A percentile compares a stretch with the other conserved stretches of the same genome.
Conservation (phyloP, 1,284 basidiomycete species). For the Rhodotorula sp. region DNA sequence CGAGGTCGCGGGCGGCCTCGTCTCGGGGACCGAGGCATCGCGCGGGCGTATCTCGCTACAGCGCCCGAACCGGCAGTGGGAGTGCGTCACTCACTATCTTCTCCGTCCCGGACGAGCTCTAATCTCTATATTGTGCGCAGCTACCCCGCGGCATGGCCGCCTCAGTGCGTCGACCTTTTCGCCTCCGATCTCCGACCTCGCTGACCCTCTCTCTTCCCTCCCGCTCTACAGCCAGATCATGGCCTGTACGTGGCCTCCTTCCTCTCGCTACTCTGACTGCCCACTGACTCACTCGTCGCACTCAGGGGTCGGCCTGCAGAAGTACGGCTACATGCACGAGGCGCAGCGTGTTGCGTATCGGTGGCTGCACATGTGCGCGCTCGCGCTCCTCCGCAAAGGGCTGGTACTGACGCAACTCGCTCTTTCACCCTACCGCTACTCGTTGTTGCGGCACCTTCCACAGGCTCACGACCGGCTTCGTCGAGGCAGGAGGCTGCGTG, state of each 20-base stretch:
- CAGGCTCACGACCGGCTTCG: slow-evolving; percentile 68
- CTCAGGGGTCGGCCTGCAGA: slow-evolving; percentile 96
- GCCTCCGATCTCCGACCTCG: not conserved
- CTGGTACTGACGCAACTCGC: too few relatives aligned
- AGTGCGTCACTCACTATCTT: slow-evolving; percentile 34
- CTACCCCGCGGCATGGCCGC: slow-evolving; percentile 68
- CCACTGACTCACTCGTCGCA: not conserved
- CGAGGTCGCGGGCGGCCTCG: slow-evolving; percentile 92
- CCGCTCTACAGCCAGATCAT: slow-evolving; percentile 37
- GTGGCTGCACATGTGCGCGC: slow-evolving; percentile 87
- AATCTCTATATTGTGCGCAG: not conserved
- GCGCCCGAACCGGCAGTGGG: slow-evolving; percentile 98
- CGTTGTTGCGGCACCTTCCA: not conserved
- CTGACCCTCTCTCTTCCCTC: not conserved
- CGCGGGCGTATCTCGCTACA: slow-evolving; percentile 92
- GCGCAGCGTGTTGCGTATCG: slow-evolving; percentile 91
- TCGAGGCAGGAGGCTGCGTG: slow-evolving; percentile 40
- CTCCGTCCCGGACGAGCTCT: not conserved
- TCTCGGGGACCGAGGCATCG: slow-evolving; percentile 95
- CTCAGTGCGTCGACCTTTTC: slow-evolving; percentile 71
- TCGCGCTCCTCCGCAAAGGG: too few relatives aligned
- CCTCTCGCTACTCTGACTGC: slow-evolving; percentile 3
- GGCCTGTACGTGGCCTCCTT: slow-evolving; percentile 28
- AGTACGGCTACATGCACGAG: slow-evolving; percentile 92
- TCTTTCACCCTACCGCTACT: too few relatives aligned